Evolutionary conservation across 257 asterid genomes (phyloP), one percentile per base, ranked within the genome.

Genomic region (Thymus mandschuricus): DNA sequence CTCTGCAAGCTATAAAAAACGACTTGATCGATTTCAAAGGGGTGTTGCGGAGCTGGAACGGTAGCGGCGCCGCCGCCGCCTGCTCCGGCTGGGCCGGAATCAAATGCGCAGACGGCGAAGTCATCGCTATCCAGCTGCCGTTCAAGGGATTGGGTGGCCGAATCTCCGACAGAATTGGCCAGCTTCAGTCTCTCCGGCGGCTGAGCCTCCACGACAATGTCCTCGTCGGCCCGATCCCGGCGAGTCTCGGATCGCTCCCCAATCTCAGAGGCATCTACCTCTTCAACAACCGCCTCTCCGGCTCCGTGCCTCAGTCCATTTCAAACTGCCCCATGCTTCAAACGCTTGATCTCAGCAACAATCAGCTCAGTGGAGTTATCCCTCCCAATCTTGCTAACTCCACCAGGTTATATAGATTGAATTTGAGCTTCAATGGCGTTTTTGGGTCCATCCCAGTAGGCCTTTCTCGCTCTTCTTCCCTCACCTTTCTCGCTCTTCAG

Each of bases 61-160:
- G 66, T 28, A 80, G 68, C 46, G 82, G 87, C 7, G 4, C 58
- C 10, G 88, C 88, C 0, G 49, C 49, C 10, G 89, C 97, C 30
- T 93, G 98, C 56, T 83, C 90, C 0, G 92, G 89, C 4, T 93
- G 97, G 97, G 27, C 75, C 8, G 98, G 98, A 6, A 86, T 93
- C 81, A 89, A 91, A 70, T 93, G 98, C 58, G 95, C 79, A 0
- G 77, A 74, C 7, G 97, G 96, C 0, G 79, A 81, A 30, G 95
- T 91, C 41, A 84, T 84, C 10, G 86, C 90, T 12, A 85, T 91
- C 30, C 92, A 85, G 82, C 92, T 91, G 10, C 97, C 97, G 0
- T 91, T 78, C 78, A 86, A 78, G 66, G 92, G 88, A 13, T 64
- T 91, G 10, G 89, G 96, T 10, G 98, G 98, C 3, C 76, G 89